Evolutionary conservation across 371 early-diverging fungal species (phyloP), one percentile per base, ranked within the genome.

Genomic region (Rhizoclosmatium hyalinum): DNA sequence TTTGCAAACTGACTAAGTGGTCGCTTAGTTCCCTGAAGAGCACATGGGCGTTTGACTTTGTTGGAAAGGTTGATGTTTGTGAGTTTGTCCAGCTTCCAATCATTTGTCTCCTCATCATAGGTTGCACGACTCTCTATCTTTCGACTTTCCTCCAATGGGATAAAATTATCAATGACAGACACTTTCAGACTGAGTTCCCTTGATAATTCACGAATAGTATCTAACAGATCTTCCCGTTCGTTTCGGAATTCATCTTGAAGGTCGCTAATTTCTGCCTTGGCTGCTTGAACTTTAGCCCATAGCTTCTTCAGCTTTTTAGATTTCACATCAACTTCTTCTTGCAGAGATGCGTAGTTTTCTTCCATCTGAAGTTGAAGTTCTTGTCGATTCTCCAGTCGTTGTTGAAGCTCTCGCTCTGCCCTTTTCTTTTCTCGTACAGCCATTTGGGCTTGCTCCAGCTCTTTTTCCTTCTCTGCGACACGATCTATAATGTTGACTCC

Each of bases 271-370:
- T 89, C 89, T 1, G 82, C 78, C 85, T 89, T 73, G 65, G 80
- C 57, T 44, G 74, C 83, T 74, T 83, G 63, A 80, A 77, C 78
- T 68, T 81, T 77, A 5, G 76, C 75, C 84, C 87, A 89, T 43
- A 86, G 79, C 68, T 86, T 83, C 67, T 85, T 87, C 8, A 88
- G 71, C 75, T 89, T 89, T 46, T 80, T 77, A 8, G 85, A 84
- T 73, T 87, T 88, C 41, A 78, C 79, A 39, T 81, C 82, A 10
- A 85, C 87, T 72, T 85, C 88, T 68, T 89, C 90, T 75, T 88
- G 87, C 43, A 90, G 74, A 1, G 80, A 79, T 14, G 80, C 75
- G 71, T 83, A 90, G 68, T 82, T 78, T 68, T 88, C 90, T 67
- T 90, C 90, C 76, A 88, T 85, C 65, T 86, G 87, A 39, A 90